Evolutionary conservation across 192 early-diverging fungal species (phyloP).

Genomic region (Linnemannia schmuckeri): DNA sequence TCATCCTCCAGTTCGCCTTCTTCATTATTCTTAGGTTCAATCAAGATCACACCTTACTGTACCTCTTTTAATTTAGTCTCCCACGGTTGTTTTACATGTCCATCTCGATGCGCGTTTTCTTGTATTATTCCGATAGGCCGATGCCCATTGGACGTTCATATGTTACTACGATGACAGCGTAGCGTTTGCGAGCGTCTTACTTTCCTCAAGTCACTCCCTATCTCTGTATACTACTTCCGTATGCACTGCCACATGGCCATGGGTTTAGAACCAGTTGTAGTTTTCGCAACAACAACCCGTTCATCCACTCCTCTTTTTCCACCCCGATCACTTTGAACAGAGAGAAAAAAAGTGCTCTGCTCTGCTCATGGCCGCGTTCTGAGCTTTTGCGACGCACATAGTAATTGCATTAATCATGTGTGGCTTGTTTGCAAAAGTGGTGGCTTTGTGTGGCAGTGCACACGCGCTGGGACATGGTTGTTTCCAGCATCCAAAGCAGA

Average conservation of each 20-base stretch:
- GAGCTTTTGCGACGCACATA: not conserved
- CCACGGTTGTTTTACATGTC: not conserved
- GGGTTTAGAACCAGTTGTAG: not conserved
- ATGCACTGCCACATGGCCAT: constrained; percentile 15
- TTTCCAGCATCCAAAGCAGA: too few species aligned
- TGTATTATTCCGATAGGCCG: not conserved
- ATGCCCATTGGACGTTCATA: not conserved
- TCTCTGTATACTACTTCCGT: too few species aligned
- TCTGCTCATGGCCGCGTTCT: not conserved
- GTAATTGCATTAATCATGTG: not conserved
- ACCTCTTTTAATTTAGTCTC: not conserved
- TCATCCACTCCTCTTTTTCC: not conserved
- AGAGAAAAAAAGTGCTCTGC: not conserved
- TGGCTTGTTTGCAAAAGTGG: not conserved
- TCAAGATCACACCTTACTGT: not conserved
- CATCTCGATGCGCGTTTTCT: not conserved
- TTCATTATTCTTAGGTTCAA: not conserved
- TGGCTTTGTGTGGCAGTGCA: constrained; percentile 6
- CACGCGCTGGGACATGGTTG: not conserved
- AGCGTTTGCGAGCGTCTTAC: not conserved
- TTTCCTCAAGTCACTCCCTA: not conserved
- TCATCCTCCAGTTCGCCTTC: not conserved
- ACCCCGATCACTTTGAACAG: not conserved
- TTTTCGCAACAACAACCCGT: not conserved
- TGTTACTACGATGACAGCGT: not conserved